These are phyloP conservation scores for Fremontodendron californicum DNA, from an alignment of 345 rosid species.

Conservation along the genomic window DNA sequence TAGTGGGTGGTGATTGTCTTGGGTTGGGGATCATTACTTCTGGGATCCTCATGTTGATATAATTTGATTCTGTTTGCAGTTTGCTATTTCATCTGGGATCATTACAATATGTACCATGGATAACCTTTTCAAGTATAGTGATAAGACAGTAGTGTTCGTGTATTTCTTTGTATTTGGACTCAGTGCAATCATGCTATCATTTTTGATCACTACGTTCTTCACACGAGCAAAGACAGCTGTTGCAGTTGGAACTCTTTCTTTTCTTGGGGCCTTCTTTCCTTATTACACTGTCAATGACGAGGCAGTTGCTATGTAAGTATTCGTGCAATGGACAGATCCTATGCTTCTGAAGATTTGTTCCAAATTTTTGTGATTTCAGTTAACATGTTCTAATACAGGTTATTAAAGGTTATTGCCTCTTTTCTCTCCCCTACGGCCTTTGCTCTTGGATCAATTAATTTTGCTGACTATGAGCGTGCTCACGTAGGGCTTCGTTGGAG, in stretches of 20 bases:
- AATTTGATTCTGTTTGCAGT: constrained; percentile 50
- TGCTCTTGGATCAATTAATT: constrained; percentile 93
- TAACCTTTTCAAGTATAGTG: constrained; percentile 88
- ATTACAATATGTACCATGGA: constrained; percentile 84
- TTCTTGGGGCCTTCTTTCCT: constrained; percentile 95
- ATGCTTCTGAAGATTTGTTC: constrained; percentile 6
- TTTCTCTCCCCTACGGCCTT: constrained; percentile 94
- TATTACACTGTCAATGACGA: constrained; percentile 94
- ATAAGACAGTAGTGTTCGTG: constrained; percentile 85
- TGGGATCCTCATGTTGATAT: not conserved
- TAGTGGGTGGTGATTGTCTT: not conserved
- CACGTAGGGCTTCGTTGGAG: constrained; percentile 99
- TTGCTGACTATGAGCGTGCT: constrained; percentile 99
- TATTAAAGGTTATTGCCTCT: constrained; percentile 74
- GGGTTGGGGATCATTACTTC: not conserved
- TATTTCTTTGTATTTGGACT: constrained; percentile 93
- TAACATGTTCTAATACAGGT: constrained; percentile 41
- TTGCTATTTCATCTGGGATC: constrained; percentile 82
- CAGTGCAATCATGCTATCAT: constrained; percentile 85
- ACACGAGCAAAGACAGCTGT: constrained; percentile 95
- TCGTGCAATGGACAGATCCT: constrained; percentile 8
- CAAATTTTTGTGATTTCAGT: constrained; percentile 15
- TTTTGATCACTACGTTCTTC: constrained; percentile 88
- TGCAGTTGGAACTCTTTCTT: constrained; percentile 95
- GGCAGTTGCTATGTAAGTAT: constrained; percentile 74